These are phyloP conservation scores for Amaranthus palmeri DNA, from an alignment of 148 eudicot genomes.

Conservation along the genomic window DNA sequence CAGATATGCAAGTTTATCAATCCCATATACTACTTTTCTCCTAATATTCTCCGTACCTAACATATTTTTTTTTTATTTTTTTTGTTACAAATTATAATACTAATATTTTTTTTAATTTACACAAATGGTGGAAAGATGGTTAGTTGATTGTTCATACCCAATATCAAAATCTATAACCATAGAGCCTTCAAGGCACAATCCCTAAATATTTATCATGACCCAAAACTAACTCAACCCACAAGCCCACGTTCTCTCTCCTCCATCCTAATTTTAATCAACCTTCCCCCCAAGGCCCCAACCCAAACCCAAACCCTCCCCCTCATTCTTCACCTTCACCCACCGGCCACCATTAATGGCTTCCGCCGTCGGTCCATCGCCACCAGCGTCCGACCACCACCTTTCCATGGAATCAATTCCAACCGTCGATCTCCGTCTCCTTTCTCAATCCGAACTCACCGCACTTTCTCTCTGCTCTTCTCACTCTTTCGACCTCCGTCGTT, in stretches of 20 bases:
- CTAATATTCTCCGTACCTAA: too few species aligned
- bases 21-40: too few species aligned
- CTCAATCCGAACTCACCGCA: constrained; percentile 75
- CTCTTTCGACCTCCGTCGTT: constrained; percentile 44
- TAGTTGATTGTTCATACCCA: too few species aligned
- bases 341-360: constrained; percentile 34
- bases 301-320: constrained; percentile 6
- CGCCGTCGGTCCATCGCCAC: constrained; percentile 30
- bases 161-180: too few species aligned
- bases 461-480: constrained; percentile 58
- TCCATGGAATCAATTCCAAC: constrained; percentile 47
- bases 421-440: constrained; percentile 71
- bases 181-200: too few species aligned
- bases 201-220: too few species aligned
- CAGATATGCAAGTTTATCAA: too few species aligned
- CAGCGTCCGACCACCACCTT: constrained; percentile 28
- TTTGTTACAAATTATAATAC: too few species aligned
- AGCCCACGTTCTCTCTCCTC: constrained; percentile 3
- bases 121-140: too few species aligned
- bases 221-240: not conserved
- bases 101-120: too few species aligned
- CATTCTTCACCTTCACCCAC: not conserved
- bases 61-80: too few species aligned
- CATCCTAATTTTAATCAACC: not conserved
- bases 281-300: not conserved